Evolutionary conservation across 805 yeast species (phyloP).

Genomic region (Clavispora fructus): DNA sequence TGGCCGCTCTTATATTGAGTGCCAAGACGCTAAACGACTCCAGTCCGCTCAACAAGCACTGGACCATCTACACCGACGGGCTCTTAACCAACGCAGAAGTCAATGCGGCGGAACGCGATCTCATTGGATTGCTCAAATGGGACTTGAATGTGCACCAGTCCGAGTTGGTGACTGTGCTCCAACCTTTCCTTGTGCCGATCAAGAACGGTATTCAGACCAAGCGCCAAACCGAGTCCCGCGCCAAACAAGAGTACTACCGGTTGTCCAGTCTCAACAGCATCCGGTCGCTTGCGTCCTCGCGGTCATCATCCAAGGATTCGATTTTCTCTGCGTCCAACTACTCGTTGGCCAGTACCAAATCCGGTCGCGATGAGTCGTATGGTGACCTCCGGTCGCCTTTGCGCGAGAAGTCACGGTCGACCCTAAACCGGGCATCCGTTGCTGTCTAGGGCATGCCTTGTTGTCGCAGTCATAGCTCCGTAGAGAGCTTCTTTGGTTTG

Average conservation of each 20-base stretch:
- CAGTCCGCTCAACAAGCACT: slow-evolving; percentile 91
- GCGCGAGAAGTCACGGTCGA: slow-evolving; percentile 8
- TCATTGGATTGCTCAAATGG: slow-evolving; percentile 82
- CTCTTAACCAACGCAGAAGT: slow-evolving; percentile 71
- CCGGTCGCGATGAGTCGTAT: slow-evolving; percentile 1
- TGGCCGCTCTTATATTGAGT: slow-evolving; percentile 84
- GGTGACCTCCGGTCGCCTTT: slow-evolving; percentile 9
- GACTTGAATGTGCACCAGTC: slow-evolving; percentile 63
- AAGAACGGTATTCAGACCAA: slow-evolving; percentile 28
- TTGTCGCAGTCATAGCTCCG: too few species aligned
- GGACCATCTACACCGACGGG: slow-evolving; percentile 92
- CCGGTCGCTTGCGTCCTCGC: slow-evolving; percentile 13
- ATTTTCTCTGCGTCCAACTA: slow-evolving; percentile 6
- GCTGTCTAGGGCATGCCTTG: neutral
- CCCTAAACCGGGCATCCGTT: slow-evolving; percentile 3
- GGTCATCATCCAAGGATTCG: slow-evolving; percentile 6
- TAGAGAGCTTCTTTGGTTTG: too few species aligned
- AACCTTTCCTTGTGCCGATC: slow-evolving; percentile 73
- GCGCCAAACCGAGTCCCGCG: slow-evolving; percentile 8
- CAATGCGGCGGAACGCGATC: slow-evolving; percentile 86
- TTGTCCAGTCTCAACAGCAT: slow-evolving; percentile 13
- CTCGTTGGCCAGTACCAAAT: slow-evolving; percentile 10
- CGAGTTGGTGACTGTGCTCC: slow-evolving; percentile 65
- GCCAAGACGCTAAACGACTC: slow-evolving; percentile 92
- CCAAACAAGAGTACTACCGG: slow-evolving; percentile 15